phyloP scores from a whole-genome alignment of 805 yeast genomes.

The Saccharomyces mikatae region DNA sequence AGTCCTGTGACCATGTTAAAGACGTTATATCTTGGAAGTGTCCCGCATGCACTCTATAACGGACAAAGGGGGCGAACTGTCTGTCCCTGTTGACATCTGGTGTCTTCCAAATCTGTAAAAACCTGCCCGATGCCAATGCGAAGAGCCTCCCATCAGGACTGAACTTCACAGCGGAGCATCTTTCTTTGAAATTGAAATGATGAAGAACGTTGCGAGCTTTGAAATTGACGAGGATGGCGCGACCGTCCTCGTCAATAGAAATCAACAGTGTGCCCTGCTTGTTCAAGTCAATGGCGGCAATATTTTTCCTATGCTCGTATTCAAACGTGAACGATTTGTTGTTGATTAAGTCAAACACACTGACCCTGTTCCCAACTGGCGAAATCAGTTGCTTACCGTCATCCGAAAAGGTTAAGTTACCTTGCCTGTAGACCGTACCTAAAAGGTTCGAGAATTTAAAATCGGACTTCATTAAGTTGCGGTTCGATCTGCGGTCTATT shows the following conservation, averaged over 20 bases:
- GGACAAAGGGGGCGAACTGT: slow-evolving; percentile 92
- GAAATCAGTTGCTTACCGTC: slow-evolving; percentile 79
- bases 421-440: slow-evolving; percentile 91
- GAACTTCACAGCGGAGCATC: slow-evolving; percentile 66
- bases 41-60: slow-evolving; percentile 85
- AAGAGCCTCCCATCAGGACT: slow-evolving; percentile 83
- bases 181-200: slow-evolving; percentile 86
- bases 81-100: slow-evolving; percentile 75
- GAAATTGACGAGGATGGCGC: slow-evolving; percentile 87
- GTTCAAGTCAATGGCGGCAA: slow-evolving; percentile 72
- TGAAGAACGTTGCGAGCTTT: slow-evolving; percentile 77
- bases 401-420: slow-evolving; percentile 76
- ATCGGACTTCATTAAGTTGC: slow-evolving; percentile 65
- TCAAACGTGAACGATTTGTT: slow-evolving; percentile 82
- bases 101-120: slow-evolving; percentile 88
- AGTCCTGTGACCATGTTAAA: slow-evolving; percentile 83
- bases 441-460: slow-evolving; percentile 78
- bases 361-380: slow-evolving; percentile 91
- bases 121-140: slow-evolving; percentile 77
- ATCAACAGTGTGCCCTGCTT: slow-evolving; percentile 71
- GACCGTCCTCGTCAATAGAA: slow-evolving; percentile 83
- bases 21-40: slow-evolving; percentile 78
- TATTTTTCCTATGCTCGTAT: slow-evolving; percentile 86
- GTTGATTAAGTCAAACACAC: slow-evolving; percentile 77
- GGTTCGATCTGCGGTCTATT: neutral